Percentiles rank a stretch among this genome's conserved stretches.
Conservation (phyloP, 352 stramenopile species). For the Phytophthora sp. region DNA sequence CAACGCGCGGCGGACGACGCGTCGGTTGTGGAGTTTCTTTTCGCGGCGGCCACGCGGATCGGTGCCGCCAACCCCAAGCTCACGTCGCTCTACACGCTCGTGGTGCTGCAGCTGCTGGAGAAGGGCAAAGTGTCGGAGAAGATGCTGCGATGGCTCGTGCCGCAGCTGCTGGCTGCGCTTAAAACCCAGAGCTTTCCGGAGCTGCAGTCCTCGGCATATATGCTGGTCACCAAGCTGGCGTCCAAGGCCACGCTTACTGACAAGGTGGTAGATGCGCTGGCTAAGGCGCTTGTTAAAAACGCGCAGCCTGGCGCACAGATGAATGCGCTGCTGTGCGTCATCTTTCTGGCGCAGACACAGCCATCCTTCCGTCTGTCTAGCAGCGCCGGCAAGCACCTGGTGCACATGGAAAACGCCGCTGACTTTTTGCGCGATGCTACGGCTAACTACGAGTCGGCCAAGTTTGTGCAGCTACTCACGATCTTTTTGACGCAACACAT, state of each 20-base stretch:
- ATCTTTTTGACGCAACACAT: slow-evolving; percentile 57
- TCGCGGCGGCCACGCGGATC: slow-evolving; percentile 63
- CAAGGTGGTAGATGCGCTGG: slow-evolving; percentile 75
- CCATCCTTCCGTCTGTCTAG: slow-evolving; percentile 61
- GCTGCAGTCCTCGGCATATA: slow-evolving; percentile 83
- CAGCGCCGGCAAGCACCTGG: slow-evolving; percentile 67
- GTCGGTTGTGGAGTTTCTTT: slow-evolving; percentile 82
- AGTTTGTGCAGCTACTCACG: slow-evolving; percentile 67
- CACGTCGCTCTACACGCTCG: slow-evolving; percentile 85
- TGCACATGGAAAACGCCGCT: slow-evolving; percentile 69
- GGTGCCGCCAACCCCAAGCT: slow-evolving; percentile 75
- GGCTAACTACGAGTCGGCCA: slow-evolving; percentile 73
- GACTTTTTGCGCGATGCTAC: slow-evolving; percentile 70
- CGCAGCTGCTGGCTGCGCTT: slow-evolving; percentile 72
- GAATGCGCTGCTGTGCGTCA: slow-evolving; percentile 79
- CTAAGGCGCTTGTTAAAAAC: slow-evolving; percentile 83
- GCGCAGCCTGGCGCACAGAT: slow-evolving; percentile 66
- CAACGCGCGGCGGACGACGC: slow-evolving; percentile 76
- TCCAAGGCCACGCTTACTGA: slow-evolving; percentile 77
- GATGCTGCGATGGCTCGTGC: slow-evolving; percentile 82
- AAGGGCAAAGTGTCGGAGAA: slow-evolving; percentile 61
- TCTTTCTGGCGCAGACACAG: slow-evolving; percentile 80
- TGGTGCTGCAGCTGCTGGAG: slow-evolving; percentile 86
- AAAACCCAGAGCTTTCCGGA: slow-evolving; percentile 74
- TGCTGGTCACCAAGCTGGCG: slow-evolving; percentile 85